Percentiles rank a stretch among this genome's conserved stretches.
Evolutionary conservation across 2,329 filamentous ascomycete genomes (phyloP).

Genomic region (Fusarium sororula): DNA sequence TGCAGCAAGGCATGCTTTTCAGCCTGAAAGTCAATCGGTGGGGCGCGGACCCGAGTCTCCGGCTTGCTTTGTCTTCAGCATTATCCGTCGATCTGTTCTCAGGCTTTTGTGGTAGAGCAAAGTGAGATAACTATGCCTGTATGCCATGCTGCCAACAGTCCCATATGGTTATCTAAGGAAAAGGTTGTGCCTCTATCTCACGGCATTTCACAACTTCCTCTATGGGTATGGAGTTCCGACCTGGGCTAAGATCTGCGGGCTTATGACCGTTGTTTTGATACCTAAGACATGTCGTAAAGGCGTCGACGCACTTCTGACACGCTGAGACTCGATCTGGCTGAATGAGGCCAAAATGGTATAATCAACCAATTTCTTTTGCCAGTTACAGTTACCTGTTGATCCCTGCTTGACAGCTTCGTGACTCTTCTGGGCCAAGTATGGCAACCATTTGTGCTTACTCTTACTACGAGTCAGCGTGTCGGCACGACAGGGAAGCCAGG

Average conservation of each 20-base stretch:
- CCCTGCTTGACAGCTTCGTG: conserved; percentile 20
- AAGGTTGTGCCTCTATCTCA: conserved; percentile 13
- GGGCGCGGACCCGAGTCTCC: conserved; percentile 28
- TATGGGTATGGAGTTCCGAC: background rate
- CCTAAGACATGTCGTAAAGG: background rate
- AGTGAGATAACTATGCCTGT: conserved; percentile 4
- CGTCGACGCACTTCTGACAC: conserved; percentile 10
- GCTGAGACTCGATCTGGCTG: conserved; percentile 15
- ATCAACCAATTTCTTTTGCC: conserved; percentile 15
- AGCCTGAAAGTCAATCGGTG: conserved; percentile 25
- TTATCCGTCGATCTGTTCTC: background rate
- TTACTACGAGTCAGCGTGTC: conserved; percentile 35
- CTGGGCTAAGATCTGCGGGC: conserved; percentile 9
- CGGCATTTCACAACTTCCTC: conserved; percentile 8
- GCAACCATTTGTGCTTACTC: background rate
- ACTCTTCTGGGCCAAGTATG: conserved; percentile 3
- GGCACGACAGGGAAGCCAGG: conserved; percentile 24
- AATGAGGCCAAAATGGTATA: conserved; percentile 5
- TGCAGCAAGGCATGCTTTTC: conserved; percentile 16
- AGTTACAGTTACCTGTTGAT: conserved; percentile 1
- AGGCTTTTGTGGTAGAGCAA: background rate
- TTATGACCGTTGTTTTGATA: background rate
- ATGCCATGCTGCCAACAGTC: background rate
- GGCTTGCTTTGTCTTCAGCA: conserved; percentile 14
- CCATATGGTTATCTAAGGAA: background rate